Conservation (phyloP, 768 basidiomycete species). For the Mycena filopes region DNA sequence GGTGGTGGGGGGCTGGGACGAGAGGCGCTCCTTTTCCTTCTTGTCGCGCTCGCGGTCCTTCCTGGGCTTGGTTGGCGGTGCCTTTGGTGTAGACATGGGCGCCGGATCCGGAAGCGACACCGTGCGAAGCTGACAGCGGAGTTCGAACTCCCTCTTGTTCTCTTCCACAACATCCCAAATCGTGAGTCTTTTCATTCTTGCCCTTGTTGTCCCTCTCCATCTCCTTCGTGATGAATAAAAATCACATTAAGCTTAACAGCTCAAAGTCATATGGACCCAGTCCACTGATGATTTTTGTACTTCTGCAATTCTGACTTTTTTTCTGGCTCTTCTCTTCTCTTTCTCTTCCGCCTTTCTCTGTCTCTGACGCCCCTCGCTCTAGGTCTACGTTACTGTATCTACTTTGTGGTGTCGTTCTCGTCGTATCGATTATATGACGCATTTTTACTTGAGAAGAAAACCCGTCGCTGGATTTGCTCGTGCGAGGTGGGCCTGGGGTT, state of each 20-base stretch:
- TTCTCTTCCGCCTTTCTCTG: constrained; percentile 2
- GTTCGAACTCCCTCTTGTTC: not conserved
- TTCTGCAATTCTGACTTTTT: constrained; percentile 69
- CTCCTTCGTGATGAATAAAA: constrained; percentile 57
- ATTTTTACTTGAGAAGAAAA: too few species aligned
- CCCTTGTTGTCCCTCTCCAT: constrained; percentile 11
- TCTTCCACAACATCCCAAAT: constrained; percentile 10
- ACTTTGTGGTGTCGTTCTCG: too few species aligned
- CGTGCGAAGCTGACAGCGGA: constrained; percentile 34
- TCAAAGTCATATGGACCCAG: constrained; percentile 61
- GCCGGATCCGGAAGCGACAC: constrained; percentile 5
- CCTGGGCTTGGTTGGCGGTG: constrained; percentile 43
- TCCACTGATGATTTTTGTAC: constrained; percentile 58
- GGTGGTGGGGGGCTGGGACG: constrained; percentile 35
- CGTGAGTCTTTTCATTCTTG: constrained; percentile 12
- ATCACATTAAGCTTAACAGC: constrained; percentile 77
- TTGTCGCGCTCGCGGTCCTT: constrained; percentile 51
- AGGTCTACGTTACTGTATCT: not conserved
- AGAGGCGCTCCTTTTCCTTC: constrained; percentile 47
- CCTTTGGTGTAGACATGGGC: constrained; percentile 27
- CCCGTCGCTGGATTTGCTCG: too few species aligned
- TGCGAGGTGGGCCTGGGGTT: too few species aligned
- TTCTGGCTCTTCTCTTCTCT: constrained; percentile 7
- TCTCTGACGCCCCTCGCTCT: constrained; percentile 11
- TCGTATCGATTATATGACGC: too few species aligned